Conservation (phyloP, 176 grass and related monocot species). For the Canna indica region DNA sequence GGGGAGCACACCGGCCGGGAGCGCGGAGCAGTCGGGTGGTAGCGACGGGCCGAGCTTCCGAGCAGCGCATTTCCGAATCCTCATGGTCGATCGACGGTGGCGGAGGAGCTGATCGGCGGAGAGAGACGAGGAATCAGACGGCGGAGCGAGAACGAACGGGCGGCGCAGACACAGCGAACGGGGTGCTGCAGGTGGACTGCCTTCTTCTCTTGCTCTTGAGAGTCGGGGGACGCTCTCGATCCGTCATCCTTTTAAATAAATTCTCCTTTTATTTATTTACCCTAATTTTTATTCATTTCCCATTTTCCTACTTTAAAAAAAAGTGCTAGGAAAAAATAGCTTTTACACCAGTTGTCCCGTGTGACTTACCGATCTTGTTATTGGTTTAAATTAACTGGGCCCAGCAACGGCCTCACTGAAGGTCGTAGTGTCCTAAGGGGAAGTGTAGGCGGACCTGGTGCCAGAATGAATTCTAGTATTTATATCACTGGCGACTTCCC, state of each 20-base stretch:
- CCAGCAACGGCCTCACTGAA: too few species aligned
- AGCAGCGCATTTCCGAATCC: slow-evolving; percentile 13
- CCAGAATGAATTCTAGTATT: too few species aligned
- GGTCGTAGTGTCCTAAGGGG: too few species aligned
- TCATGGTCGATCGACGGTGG: background rate
- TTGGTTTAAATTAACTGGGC: too few species aligned
- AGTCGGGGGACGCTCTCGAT: background rate
- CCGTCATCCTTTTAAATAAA: background rate
- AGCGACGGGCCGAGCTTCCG: background rate
- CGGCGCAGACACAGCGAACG: background rate
- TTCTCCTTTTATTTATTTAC: background rate
- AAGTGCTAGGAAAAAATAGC: too few species aligned
- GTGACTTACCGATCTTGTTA: too few species aligned
- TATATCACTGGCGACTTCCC: too few species aligned
- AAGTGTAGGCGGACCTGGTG: too few species aligned
- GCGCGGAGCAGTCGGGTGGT: background rate
- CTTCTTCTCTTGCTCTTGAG: background rate
- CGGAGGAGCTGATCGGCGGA: background rate
- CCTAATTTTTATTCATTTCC: background rate
- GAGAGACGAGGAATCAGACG: background rate
- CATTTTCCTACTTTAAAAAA: background rate
- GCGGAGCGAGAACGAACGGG: too few species aligned
- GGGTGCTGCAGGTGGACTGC: background rate
- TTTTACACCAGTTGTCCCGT: too few species aligned
- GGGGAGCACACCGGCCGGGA: background rate